phyloP scores from a whole-genome alignment of 2,329 filamentous ascomycete genomes.

The Monosporascus sp. region DNA sequence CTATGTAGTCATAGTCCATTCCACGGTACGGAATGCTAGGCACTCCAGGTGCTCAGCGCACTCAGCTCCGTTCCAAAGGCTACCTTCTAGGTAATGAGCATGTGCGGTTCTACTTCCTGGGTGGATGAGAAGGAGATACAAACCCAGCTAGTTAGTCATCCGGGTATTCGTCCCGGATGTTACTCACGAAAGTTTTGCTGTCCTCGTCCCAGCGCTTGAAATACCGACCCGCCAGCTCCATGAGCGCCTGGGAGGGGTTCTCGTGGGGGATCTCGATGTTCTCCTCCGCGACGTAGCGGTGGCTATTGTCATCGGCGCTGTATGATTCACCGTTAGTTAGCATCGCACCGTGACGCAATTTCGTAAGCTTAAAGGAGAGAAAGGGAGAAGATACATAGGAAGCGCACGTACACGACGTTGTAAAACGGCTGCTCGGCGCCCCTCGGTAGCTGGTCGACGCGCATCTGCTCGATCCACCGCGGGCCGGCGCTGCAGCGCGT shows the following conservation, averaged over 20 bases:
- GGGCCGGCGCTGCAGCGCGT: slow-evolving; percentile 33
- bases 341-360: neutral
- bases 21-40: no score
- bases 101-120: no score
- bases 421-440: slow-evolving; percentile 62
- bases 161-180: slow-evolving; percentile 61
- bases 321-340: neutral
- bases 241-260: slow-evolving; percentile 38
- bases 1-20: no score
- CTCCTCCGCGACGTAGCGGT: slow-evolving; percentile 63
- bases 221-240: slow-evolving; percentile 52
- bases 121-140: no score
- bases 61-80: no score
- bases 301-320: slow-evolving; percentile 50
- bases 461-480: slow-evolving; percentile 58
- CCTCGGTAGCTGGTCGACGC: slow-evolving; percentile 49
- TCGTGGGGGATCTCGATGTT: slow-evolving; percentile 47
- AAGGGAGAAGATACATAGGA: neutral
- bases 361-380: neutral
- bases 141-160: slow-evolving; percentile 43
- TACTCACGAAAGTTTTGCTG: slow-evolving; percentile 52
- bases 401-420: slow-evolving; percentile 45
- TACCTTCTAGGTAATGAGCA: no score
- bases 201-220: slow-evolving; percentile 58
- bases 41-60: no score